Evolutionary conservation across 495 filamentous ascomycete species (phyloP).

Genomic region (Xeromyces bisporus): DNA sequence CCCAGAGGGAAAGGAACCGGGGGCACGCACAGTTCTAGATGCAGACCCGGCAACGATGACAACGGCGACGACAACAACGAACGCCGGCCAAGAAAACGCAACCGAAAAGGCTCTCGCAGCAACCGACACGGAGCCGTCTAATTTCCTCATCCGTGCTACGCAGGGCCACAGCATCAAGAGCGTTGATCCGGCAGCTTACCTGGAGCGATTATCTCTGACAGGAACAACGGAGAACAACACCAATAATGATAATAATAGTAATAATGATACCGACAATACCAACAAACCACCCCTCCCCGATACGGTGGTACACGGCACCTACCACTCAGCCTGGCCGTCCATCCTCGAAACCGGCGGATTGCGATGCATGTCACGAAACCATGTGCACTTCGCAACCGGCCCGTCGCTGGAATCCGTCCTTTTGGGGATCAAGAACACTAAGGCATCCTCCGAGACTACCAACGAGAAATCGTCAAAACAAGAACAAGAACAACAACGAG

Average conservation of each 20-base stretch:
- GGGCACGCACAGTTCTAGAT: conserved; percentile 1
- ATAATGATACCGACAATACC: too few relatives aligned
- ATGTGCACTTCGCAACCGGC: conserved; percentile 72
- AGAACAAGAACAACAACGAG: too few relatives aligned
- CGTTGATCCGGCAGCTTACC: conserved; percentile 49
- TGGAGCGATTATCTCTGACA: conserved; percentile 42
- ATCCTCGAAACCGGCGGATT: conserved; percentile 63
- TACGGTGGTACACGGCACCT: conserved; percentile 74
- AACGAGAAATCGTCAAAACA: too few relatives aligned
- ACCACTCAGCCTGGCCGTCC: conserved; percentile 50
- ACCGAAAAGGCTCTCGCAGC: conserved; percentile 16
- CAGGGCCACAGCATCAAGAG: conserved; percentile 62
- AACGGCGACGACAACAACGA: conserved; percentile 1
- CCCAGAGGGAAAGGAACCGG: not conserved
- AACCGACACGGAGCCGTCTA: conserved; percentile 30
- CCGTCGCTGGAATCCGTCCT: conserved; percentile 30
- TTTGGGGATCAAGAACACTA: conserved; percentile 7
- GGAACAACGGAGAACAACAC: too few relatives aligned
- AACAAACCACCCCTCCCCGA: too few relatives aligned
- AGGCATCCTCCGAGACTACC: too few relatives aligned
- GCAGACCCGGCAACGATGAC: conserved; percentile 4
- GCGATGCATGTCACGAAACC: conserved; percentile 61
- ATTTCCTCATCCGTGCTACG: conserved; percentile 83
- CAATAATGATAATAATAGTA: too few relatives aligned
- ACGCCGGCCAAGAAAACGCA: conserved; percentile 9